Evolutionary conservation across 768 basidiomycete genomes (phyloP).

Genomic region (Fomitopsis pulvina): DNA sequence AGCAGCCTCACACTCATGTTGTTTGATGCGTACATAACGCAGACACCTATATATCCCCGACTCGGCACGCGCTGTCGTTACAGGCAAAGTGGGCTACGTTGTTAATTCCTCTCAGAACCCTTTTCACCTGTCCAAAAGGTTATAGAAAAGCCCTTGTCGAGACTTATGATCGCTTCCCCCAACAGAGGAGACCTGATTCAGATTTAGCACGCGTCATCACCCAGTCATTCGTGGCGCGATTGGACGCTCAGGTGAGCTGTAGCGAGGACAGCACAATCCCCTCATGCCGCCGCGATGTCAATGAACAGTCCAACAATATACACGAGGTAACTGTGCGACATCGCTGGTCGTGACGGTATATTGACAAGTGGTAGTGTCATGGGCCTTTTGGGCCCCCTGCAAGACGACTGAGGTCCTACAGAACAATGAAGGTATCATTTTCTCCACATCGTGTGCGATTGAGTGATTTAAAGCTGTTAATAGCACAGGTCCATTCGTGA

Average conservation of each 20-base stretch:
- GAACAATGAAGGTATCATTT: constrained; percentile 1
- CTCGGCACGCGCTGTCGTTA: neutral
- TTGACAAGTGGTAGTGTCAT: neutral
- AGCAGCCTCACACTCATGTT: neutral
- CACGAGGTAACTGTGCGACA: too few species aligned
- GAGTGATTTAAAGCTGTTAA: neutral
- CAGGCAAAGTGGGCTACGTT: neutral
- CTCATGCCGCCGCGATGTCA: too few species aligned
- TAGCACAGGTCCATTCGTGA: neutral
- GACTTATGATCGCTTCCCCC: neutral
- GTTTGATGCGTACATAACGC: neutral
- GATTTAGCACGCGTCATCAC: neutral
- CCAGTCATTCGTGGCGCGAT: neutral
- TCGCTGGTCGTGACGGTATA: too few species aligned
- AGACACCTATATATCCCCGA: constrained; percentile 2
- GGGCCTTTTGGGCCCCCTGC: neutral
- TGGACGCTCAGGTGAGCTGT: neutral
- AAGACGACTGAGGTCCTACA: neutral
- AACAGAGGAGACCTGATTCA: neutral
- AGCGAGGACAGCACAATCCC: neutral
- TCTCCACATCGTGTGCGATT: neutral
- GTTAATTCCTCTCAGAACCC: neutral
- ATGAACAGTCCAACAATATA: too few species aligned
- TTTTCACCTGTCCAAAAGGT: neutral
- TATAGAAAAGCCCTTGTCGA: neutral